phyloP scores from a whole-genome alignment of 2,329 filamentous ascomycete species.

The Triangularia setosa region DNA sequence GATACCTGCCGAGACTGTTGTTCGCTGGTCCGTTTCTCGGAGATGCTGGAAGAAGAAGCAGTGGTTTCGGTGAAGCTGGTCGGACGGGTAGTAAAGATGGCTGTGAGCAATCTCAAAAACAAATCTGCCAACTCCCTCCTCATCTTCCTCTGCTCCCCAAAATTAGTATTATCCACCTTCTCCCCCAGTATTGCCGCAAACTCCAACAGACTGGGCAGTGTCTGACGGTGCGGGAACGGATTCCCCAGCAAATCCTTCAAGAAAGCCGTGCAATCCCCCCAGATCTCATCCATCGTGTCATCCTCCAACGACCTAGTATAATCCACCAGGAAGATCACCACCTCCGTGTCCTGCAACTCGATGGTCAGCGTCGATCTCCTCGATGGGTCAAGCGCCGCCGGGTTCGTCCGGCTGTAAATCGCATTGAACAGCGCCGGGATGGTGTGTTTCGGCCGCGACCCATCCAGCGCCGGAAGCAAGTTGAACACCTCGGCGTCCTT shows the following conservation, averaged over 20 bases:
- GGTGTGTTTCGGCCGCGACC: conserved; percentile 83
- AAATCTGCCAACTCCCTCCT: conserved; percentile 84
- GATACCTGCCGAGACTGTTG: conserved; percentile 26
- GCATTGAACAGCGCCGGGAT: conserved; percentile 94
- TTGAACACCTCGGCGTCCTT: conserved; percentile 69
- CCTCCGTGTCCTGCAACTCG: conserved; percentile 74
- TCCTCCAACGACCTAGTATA: conserved; percentile 90
- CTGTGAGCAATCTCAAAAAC: conserved; percentile 80
- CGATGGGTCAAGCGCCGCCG: conserved; percentile 68
- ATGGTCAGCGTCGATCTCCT: conserved; percentile 87
- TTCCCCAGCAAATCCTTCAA: conserved; percentile 86
- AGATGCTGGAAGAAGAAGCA: conserved; percentile 21
- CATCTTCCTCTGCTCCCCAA: conserved; percentile 92
- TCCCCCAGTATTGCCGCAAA: conserved; percentile 87
- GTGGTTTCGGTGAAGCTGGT: conserved; percentile 62
- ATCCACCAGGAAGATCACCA: conserved; percentile 84
- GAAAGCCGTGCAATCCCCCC: conserved; percentile 90
- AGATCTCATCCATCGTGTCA: conserved; percentile 97
- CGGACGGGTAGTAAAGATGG: conserved; percentile 89
- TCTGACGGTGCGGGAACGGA: conserved; percentile 90
- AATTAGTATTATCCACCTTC: conserved; percentile 97
- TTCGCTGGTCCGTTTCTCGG: conserved; percentile 40
- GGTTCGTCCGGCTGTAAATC: conserved; percentile 91
- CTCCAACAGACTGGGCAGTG: conserved; percentile 77
- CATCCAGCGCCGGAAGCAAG: conserved; percentile 84